phyloP scores from a whole-genome alignment of 345 rosid species.

The Salix dunnii region DNA sequence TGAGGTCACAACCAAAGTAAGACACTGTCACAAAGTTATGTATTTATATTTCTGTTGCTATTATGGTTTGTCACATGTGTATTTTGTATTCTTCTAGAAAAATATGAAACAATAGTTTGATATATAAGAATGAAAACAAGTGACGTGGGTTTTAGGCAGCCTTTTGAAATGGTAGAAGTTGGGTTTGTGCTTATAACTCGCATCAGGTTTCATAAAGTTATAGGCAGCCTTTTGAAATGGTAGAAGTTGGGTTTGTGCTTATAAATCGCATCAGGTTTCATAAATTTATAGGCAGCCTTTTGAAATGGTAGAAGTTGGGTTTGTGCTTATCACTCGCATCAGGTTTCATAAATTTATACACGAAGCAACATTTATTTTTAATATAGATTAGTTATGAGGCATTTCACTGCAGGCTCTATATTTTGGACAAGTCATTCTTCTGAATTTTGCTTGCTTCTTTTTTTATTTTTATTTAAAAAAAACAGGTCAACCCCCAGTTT shows the following conservation, averaged over 20 bases:
- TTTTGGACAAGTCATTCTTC: neutral
- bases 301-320: neutral
- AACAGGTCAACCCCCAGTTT: conserved; percentile 94
- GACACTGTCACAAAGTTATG: conserved; percentile 10
- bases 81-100: neutral
- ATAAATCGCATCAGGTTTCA: neutral
- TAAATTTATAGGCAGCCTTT: neutral
- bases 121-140: neutral
- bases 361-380: neutral
- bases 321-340: neutral
- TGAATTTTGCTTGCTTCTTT: neutral
- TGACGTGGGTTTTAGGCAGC: neutral
- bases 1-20: conserved; percentile 90
- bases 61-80: neutral
- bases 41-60: neutral
- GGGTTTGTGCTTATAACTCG: neutral
- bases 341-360: neutral
- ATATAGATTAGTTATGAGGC: neutral
- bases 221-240: neutral
- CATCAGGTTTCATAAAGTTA: neutral
- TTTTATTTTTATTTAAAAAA: neutral
- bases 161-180: neutral
- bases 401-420: neutral
- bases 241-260: neutral
- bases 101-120: neutral